Evolutionary conservation across 2,329 filamentous ascomycete species (phyloP).

Genomic region (Aspergillus bombycis): DNA sequence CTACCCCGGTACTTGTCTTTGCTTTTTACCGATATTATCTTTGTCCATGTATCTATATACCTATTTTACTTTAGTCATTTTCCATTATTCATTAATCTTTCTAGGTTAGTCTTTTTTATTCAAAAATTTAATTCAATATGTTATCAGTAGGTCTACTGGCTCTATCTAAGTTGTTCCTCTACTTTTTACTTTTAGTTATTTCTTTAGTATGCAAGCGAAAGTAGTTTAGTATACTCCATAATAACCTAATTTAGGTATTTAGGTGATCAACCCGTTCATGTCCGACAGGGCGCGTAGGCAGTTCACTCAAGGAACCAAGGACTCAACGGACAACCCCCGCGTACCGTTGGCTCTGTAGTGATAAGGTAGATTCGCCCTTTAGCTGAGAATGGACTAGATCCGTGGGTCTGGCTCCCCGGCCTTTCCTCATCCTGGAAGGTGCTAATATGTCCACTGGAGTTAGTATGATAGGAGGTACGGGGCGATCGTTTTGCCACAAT

Average conservation of each 20-base stretch:
- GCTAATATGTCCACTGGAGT: not conserved
- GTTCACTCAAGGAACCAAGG: not conserved
- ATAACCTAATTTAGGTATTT: not conserved
- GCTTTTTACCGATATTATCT: not conserved
- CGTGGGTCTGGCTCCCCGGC: not conserved
- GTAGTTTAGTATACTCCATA: not conserved
- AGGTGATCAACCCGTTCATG: not conserved
- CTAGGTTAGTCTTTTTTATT: not conserved
- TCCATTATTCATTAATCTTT: not conserved
- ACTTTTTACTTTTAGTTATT: not conserved
- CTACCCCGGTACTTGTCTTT: not conserved
- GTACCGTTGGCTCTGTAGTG: not conserved
- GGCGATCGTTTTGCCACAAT: not conserved
- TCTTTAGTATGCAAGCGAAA: not conserved
- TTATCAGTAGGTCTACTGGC: not conserved
- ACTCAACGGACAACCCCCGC: not conserved
- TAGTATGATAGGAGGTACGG: not conserved
- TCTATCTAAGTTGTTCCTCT: not conserved
- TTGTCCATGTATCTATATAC: not conserved
- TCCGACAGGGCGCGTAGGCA: not conserved
- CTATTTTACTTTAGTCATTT: not conserved
- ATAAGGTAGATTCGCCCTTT: not conserved
- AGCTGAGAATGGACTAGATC: not conserved
- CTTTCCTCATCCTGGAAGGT: not conserved
- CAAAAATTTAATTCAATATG: not conserved